Percentiles rank a stretch among this genome's conserved stretches.
phyloP scores from a whole-genome alignment of 805 yeast species.

The Kodamaea jinghongensis region DNA sequence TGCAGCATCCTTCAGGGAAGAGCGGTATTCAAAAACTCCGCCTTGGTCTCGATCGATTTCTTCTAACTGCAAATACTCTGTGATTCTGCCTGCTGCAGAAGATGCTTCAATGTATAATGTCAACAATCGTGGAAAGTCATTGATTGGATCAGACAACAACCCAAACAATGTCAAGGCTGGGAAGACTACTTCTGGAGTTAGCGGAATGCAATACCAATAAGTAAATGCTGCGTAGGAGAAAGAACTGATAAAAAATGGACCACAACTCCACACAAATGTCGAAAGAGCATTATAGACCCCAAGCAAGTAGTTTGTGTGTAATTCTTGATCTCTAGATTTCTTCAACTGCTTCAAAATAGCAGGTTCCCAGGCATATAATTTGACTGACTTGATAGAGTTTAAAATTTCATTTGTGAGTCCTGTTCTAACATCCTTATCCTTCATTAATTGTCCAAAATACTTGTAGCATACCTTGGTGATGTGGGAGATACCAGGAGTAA shows the following conservation, averaged over 20 bases:
- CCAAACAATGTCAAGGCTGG: conserved; percentile 65
- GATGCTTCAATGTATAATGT: conserved; percentile 55
- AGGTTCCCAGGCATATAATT: conserved; percentile 67
- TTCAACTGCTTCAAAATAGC: conserved; percentile 55
- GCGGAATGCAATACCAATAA: conserved; percentile 39
- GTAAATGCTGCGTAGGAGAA: conserved; percentile 58
- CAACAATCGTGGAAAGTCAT: conserved; percentile 54
- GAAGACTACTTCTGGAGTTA: conserved; percentile 66
- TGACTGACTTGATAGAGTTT: conserved; percentile 59
- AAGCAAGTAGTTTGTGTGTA: conserved; percentile 48
- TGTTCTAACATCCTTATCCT: conserved; percentile 58
- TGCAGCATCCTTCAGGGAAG: conserved; percentile 11
- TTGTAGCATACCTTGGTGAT: conserved; percentile 43
- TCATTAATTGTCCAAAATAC: conserved; percentile 42
- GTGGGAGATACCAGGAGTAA: conserved; percentile 57
- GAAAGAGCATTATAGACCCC: conserved; percentile 44
- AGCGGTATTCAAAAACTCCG: background rate
- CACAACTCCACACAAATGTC: conserved; percentile 59
- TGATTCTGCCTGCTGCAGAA: conserved; percentile 55
- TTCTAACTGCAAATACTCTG: conserved; percentile 41
- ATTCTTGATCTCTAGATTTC: conserved; percentile 55
- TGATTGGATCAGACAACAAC: conserved; percentile 55
- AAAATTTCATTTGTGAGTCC: conserved; percentile 58
- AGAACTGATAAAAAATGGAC: conserved; percentile 64
- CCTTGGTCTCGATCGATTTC: conserved; percentile 21